Evolutionary conservation across 345 rosid species (phyloP).

Genomic region (Salix dunnii): DNA sequence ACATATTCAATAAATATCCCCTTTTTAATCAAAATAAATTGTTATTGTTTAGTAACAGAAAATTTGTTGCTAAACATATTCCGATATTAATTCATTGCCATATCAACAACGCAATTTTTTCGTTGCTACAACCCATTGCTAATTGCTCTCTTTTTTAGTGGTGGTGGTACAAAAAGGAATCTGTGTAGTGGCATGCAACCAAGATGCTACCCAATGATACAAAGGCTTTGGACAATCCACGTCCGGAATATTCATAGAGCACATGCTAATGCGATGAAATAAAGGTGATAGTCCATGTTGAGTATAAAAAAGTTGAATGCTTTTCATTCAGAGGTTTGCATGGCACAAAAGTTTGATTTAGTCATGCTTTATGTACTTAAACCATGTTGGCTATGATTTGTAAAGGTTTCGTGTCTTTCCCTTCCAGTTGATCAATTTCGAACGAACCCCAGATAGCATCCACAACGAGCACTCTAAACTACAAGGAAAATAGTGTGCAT

Average conservation of each 20-base stretch:
- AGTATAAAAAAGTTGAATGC: neutral
- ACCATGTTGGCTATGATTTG: neutral
- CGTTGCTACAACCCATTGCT: no score
- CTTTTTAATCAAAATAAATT: no score
- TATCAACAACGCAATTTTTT: no score
- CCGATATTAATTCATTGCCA: no score
- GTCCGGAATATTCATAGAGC: neutral
- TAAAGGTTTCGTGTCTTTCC: neutral
- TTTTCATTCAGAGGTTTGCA: neutral
- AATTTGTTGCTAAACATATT: no score
- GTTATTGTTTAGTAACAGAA: no score
- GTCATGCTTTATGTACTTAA: neutral
- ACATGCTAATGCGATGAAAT: neutral
- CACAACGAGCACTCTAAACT: neutral
- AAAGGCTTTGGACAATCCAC: neutral
- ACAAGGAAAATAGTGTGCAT: neutral
- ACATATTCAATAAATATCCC: no score
- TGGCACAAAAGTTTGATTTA: neutral
- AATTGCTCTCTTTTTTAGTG: no score
- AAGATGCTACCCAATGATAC: neutral
- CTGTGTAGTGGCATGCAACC: neutral
- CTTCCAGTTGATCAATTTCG: neutral
- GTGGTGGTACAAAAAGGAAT: neutral
- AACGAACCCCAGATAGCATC: neutral
- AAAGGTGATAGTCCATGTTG: neutral